Evolutionary conservation across 2,329 filamentous ascomycete genomes (phyloP), one percentile per base, ranked within the genome.

Genomic region (Aspergillus sp.): DNA sequence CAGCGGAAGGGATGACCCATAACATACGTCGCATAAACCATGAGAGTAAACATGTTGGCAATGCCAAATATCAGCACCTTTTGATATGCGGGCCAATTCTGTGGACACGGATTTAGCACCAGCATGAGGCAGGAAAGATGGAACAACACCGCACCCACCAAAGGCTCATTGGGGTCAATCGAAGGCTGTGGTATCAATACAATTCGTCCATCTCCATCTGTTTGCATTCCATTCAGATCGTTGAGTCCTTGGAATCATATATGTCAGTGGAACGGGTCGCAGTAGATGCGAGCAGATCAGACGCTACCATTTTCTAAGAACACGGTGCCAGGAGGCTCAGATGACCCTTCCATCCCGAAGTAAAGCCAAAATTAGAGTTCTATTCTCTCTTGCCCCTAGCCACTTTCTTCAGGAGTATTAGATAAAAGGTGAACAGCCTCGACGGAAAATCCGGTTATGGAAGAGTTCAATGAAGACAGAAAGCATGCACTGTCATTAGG

Each of bases 91-190:
- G 48, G 27, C 53, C 50, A 55, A 38, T 55, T 55, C 50, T 46
- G n/a, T 37, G 7, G 25, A 32, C 9, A 32, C 1, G 20, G 1
- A 15, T n/a, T 17, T 2, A 5, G 7, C 22, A 5, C 13, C 37
- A 13, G 22, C 27, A 13, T 13, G 1, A 3, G 44, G 17, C 17
- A 19, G 17, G 20, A 22, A 22, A 22, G 20, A 5, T 2, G 5
- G 12, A 7, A 7, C 13, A 15, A 4, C 6, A n/a, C 7, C 3
- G 41, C 17, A 15, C 44, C 7, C 23, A 54, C 52, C 41, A 55
- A 25, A 5, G 53, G 53, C 35, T 60, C 59, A 46, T 63, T 61
- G 0, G 60, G 57, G 12, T 62, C 59, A 37, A 32, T 45, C 5
- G 53, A 51, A 19, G 53, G 50, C n/a, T 39, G 44, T 9, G 53